phyloP scores from a whole-genome alignment of 1,284 basidiomycete species.

The Exobasidium rhododendri region DNA sequence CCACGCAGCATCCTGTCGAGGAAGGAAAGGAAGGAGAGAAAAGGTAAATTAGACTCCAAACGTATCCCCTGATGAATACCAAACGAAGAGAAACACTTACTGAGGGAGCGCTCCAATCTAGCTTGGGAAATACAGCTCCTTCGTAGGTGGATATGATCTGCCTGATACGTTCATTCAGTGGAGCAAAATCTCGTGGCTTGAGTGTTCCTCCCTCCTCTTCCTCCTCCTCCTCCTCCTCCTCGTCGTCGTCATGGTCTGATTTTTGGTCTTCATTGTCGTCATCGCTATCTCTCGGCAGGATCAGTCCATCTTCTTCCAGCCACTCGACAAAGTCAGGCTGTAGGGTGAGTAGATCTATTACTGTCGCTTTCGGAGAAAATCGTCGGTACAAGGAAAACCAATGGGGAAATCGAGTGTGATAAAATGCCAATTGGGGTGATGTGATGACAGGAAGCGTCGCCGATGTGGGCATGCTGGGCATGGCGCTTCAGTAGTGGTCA shows the following conservation, averaged over 20 bases:
- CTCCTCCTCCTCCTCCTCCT: conserved; percentile 65
- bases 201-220: conserved; percentile 51
- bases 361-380: conserved; percentile 71
- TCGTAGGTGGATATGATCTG: conserved; percentile 66
- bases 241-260: background rate
- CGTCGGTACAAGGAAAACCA: conserved; percentile 78
- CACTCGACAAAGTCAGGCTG: conserved; percentile 68
- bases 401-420: conserved; percentile 67
- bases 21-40: conserved; percentile 55
- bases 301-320: conserved; percentile 73
- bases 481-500: too few species aligned
- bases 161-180: conserved; percentile 72
- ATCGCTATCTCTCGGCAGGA: conserved; percentile 78
- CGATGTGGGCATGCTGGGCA: conserved; percentile 57
- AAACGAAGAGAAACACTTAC: conserved; percentile 11
- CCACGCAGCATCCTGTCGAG: conserved; percentile 86
- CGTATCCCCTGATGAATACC: background rate
- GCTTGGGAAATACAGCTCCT: conserved; percentile 80
- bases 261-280: background rate
- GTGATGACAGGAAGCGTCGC: conserved; percentile 60
- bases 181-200: conserved; percentile 42
- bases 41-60: too few species aligned
- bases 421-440: conserved; percentile 64
- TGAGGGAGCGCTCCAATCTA: conserved; percentile 49
- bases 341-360: conserved; percentile 67